Evolutionary conservation across 2,329 filamentous ascomycete species (phyloP).

Genomic region (Eutypella sp.): DNA sequence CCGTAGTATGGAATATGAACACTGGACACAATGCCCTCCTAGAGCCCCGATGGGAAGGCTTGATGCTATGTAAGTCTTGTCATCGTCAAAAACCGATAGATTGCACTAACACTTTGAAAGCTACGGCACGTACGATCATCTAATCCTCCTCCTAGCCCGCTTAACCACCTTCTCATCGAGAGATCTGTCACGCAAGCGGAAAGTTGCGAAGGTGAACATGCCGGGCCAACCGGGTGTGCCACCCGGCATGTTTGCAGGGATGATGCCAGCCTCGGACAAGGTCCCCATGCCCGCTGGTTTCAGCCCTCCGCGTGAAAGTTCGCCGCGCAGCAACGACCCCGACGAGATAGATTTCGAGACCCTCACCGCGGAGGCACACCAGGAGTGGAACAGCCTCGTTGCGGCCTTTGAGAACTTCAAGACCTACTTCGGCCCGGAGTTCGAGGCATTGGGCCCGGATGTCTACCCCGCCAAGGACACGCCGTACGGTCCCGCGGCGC

Average conservation of each 20-base stretch:
- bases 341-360: slow-evolving; percentile 57
- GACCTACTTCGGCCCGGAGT: slow-evolving; percentile 64
- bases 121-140: slow-evolving; percentile 84
- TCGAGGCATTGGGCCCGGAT: slow-evolving; percentile 69
- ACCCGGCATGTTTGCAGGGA: slow-evolving; percentile 47
- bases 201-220: slow-evolving; percentile 54
- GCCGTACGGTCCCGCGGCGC: slow-evolving; percentile 76
- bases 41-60: slow-evolving; percentile 72
- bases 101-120: slow-evolving; percentile 37
- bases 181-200: slow-evolving; percentile 75
- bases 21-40: slow-evolving; percentile 85
- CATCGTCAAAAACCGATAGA: background rate
- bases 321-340: slow-evolving; percentile 37
- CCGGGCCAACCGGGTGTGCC: slow-evolving; percentile 44
- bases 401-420: slow-evolving; percentile 65
- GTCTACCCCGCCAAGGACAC: slow-evolving; percentile 57
- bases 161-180: slow-evolving; percentile 72
- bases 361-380: slow-evolving; percentile 63
- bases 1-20: slow-evolving; percentile 67
- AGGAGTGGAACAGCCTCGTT: slow-evolving; percentile 74
- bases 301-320: slow-evolving; percentile 40
- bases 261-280: slow-evolving; percentile 48
- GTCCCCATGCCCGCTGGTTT: slow-evolving; percentile 51
- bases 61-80: slow-evolving; percentile 59
- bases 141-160: slow-evolving; percentile 76